phyloP scores from a whole-genome alignment of 2,329 filamentous ascomycete genomes.

The Arthrobotrys sphaeroides region DNA sequence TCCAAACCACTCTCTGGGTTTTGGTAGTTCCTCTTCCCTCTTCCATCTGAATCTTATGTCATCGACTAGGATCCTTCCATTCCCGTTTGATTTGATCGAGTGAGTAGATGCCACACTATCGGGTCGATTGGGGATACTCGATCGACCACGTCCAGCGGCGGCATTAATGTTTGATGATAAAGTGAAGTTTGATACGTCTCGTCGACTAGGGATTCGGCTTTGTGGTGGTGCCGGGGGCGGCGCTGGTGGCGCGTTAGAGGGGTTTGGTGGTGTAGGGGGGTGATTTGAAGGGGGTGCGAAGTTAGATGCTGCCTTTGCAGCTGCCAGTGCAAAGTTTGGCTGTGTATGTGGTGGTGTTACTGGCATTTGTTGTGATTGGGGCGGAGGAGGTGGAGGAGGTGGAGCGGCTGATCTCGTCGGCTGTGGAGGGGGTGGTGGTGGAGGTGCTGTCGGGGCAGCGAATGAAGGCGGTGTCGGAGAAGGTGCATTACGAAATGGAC shows the following conservation, averaged over 20 bases:
- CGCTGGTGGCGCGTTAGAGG: conserved; percentile 55
- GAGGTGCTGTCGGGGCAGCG: conserved; percentile 60
- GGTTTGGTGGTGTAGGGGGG: conserved; percentile 51
- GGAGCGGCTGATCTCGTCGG: conserved; percentile 62
- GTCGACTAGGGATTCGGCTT: conserved; percentile 59
- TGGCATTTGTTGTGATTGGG: conserved; percentile 58
- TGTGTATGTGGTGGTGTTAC: conserved; percentile 58
- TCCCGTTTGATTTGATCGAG: conserved; percentile 50
- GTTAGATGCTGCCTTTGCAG: conserved; percentile 61
- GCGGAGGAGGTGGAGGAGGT: conserved; percentile 61
- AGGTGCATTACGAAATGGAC: conserved; percentile 68
- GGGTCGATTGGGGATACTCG: conserved; percentile 35
- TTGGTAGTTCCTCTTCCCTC: conserved; percentile 80
- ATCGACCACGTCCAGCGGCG: conserved; percentile 41
- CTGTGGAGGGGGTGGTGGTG: conserved; percentile 61
- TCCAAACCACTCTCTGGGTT: conserved; percentile 80
- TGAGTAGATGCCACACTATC: conserved; percentile 38
- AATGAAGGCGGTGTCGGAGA: conserved; percentile 60
- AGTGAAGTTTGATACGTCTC: conserved; percentile 60
- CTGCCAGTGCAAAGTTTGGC: conserved; percentile 57
- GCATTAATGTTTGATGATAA: conserved; percentile 56
- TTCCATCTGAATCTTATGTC: conserved; percentile 89
- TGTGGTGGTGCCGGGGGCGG: conserved; percentile 61
- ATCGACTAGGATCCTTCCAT: conserved; percentile 70
- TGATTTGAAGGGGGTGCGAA: conserved; percentile 56